Evolutionary conservation across 768 basidiomycete species (phyloP).

Genomic region (Xerocomellus amylosporus): DNA sequence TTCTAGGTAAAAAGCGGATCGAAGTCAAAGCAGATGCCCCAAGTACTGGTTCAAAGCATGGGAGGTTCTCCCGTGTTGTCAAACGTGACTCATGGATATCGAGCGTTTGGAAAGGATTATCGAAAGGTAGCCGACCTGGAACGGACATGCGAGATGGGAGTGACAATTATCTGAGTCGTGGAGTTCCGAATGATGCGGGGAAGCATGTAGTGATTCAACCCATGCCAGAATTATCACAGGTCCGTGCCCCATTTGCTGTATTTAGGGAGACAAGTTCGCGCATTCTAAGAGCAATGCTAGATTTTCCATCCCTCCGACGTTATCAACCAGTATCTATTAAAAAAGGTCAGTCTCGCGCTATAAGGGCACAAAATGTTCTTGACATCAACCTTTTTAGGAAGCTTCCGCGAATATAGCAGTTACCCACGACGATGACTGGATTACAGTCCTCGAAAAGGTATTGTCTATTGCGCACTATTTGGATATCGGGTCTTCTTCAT

Average conservation of each 20-base stretch:
- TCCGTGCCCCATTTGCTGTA: background rate
- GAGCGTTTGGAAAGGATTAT: background rate
- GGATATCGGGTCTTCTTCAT: background rate
- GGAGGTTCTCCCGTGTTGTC: background rate
- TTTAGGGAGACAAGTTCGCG: background rate
- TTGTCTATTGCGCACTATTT: no score
- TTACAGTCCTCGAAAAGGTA: background rate
- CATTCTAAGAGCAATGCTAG: background rate
- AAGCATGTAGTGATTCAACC: background rate
- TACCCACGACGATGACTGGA: constrained; percentile 10
- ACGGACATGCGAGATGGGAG: background rate
- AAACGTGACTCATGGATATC: constrained; percentile 8
- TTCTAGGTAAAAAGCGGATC: background rate
- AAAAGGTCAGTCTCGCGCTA: background rate
- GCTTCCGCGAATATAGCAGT: background rate
- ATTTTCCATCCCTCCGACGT: constrained; percentile 12
- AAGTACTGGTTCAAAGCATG: background rate
- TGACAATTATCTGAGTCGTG: background rate
- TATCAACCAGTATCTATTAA: constrained; percentile 8
- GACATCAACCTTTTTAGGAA: background rate
- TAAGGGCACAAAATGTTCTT: background rate
- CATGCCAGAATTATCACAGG: background rate
- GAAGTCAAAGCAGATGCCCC: background rate
- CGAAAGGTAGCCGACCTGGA: background rate
- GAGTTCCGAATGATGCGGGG: background rate